Evolutionary conservation across 2,329 filamentous ascomycete species (phyloP).

Genomic region (Cadophora sp.): DNA sequence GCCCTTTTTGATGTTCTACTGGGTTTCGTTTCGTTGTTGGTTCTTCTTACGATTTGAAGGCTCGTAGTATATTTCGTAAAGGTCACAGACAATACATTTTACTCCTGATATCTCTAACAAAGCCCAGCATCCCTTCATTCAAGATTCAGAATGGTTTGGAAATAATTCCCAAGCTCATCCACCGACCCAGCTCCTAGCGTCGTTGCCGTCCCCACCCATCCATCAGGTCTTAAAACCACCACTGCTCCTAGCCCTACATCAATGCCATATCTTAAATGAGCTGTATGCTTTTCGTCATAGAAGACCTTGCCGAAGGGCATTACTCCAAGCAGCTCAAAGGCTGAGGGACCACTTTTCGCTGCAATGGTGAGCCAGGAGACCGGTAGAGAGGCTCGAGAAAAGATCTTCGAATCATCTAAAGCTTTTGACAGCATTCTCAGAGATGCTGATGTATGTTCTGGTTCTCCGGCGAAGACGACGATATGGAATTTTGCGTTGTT

Average conservation of each 20-base stretch:
- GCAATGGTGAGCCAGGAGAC: constrained; percentile 56
- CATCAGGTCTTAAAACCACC: constrained; percentile 59
- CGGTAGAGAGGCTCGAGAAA: constrained; percentile 48
- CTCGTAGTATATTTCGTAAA: no score
- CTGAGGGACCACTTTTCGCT: constrained; percentile 49
- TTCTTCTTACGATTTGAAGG: no score
- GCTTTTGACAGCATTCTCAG: constrained; percentile 32
- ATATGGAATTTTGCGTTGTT: constrained; percentile 52
- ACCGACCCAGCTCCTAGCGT: constrained; percentile 46
- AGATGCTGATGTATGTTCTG: constrained; percentile 34
- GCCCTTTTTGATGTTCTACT: no score
- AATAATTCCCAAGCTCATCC: constrained; percentile 57
- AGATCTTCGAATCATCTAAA: constrained; percentile 34
- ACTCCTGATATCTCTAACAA: background rate
- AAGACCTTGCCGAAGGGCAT: constrained; percentile 57
- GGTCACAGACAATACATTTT: background rate
- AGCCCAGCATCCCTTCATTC: background rate
- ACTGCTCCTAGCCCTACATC: constrained; percentile 50
- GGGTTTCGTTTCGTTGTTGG: no score
- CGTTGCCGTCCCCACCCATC: constrained; percentile 55
- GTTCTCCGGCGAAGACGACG: constrained; percentile 49
- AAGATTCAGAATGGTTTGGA: constrained; percentile 33
- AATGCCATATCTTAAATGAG: constrained; percentile 51
- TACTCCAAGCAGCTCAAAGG: constrained; percentile 52
- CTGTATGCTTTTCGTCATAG: constrained; percentile 60